Base-by-base conservation (phyloP, 2,329 filamentous ascomycete species). In the Neoascochyta sp. region DNA sequence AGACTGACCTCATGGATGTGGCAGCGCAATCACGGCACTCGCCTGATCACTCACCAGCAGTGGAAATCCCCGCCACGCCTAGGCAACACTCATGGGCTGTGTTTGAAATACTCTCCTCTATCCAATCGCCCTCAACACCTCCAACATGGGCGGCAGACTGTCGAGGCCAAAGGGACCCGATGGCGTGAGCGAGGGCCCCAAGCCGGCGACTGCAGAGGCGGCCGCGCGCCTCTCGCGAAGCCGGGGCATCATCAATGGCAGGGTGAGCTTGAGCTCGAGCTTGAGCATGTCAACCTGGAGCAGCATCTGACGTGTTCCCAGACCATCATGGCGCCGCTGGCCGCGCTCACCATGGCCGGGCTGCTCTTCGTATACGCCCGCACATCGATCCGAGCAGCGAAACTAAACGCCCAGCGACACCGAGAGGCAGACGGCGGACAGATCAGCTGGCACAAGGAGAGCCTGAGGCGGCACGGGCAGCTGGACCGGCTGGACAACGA, bases 301-400 rank as follows among this genome's bases (percentile, higher is more conserved):
- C n/a, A n/a, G n/a, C n/a, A n/a, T 20, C 32, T 43, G 26, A 48
- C 22, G 13, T 6, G 5, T 28, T 9, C 15, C 9, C 29, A 75
- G 70, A 75, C 71, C 4, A 49, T 78, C 20, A 71, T 75, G 36
- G 76, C 75, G 3, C 77, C 78, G 4, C 65, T 78, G n/a, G 76
- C 75, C n/a, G 76, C 76, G 15, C 67, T 78, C 41, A 74, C 73
- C 9, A 80, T 81, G 76, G 77, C 76, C 10, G 59, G 71, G 27
- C 52, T 81, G 13, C 69, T 80, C 17, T 76, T 75, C 57, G 62
- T 73, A 18, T 85, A 85, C 60, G 69, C 78, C 16, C 66, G 80
- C 28, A 80, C 74, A 7, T 80, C 75, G 14, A 84, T 85, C 40
- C 69, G 73, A 38, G 75, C 78, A 14, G 81, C 81, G 3, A 81